Evolutionary conservation across 805 yeast genomes (phyloP).

Genomic region (Metschnikowia arizonensis): DNA sequence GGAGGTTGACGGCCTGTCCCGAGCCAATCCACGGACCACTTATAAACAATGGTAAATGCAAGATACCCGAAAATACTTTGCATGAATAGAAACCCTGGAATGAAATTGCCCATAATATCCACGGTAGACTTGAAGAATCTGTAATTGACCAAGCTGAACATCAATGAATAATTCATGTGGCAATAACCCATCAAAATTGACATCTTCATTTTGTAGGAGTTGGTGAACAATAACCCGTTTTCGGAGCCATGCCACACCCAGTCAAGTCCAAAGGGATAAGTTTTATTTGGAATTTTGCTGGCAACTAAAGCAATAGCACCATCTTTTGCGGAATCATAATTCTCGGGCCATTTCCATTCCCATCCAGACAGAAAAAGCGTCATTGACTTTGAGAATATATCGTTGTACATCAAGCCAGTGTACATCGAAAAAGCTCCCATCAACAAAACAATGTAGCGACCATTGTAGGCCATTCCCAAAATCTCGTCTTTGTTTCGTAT

Average conservation of each 20-base stretch:
- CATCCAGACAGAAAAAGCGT: conserved; percentile 66
- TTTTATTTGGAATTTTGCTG: conserved; percentile 38
- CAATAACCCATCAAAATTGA: conserved; percentile 71
- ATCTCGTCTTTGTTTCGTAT: conserved; percentile 66
- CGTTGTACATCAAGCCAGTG: conserved; percentile 71
- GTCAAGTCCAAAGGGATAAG: conserved; percentile 63
- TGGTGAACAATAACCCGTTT: conserved; percentile 62
- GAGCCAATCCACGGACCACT: conserved; percentile 73
- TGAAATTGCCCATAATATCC: conserved; percentile 67
- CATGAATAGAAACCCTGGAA: conserved; percentile 73
- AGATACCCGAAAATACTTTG: conserved; percentile 73
- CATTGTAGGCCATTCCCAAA: conserved; percentile 71
- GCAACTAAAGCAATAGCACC: conserved; percentile 41
- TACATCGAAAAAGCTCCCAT: conserved; percentile 74
- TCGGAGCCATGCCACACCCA: conserved; percentile 81
- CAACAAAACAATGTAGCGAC: conserved; percentile 61
- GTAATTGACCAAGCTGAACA: conserved; percentile 64
- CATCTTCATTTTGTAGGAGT: conserved; percentile 74
- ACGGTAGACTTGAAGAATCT: conserved; percentile 53
- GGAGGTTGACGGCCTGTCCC: conserved; percentile 62
- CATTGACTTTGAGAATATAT: conserved; percentile 66
- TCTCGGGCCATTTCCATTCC: conserved; percentile 52
- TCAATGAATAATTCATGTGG: conserved; percentile 69
- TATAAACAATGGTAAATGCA: conserved; percentile 61
- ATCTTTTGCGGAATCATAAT: conserved; percentile 31